These are phyloP conservation scores for Monotropa hypopitys DNA, from an alignment of 179 eudicot species.

Conservation along the genomic window DNA sequence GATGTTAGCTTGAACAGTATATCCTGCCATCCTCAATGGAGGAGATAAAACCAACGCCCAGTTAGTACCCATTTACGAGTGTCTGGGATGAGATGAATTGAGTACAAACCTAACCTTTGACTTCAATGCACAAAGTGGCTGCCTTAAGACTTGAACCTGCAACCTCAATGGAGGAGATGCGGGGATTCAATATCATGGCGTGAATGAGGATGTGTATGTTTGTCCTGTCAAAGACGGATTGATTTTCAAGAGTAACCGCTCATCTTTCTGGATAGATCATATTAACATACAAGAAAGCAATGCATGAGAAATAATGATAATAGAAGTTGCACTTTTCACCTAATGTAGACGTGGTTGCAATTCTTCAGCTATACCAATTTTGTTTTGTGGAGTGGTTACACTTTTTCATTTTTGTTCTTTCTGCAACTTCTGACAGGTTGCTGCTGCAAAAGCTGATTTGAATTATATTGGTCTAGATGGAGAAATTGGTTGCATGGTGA, in stretches of 20 bases:
- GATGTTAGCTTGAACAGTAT: background rate
- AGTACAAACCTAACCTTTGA: too few relatives aligned
- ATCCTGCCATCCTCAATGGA: too few relatives aligned
- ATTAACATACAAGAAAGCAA: background rate
- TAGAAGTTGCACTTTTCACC: background rate
- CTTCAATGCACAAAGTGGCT: too few relatives aligned
- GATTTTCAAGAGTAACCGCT: background rate
- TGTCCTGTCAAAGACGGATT: background rate
- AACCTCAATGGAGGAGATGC: background rate
- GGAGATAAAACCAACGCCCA: too few relatives aligned
- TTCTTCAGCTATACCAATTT: background rate
- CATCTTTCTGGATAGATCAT: background rate
- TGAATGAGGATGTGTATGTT: background rate
- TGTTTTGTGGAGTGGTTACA: background rate
- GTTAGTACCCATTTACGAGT: too few relatives aligned
- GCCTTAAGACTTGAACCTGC: too few relatives aligned
- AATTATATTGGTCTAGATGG: slow-evolving; percentile 97
- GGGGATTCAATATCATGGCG: background rate
- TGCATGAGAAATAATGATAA: background rate
- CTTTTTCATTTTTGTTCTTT: background rate
- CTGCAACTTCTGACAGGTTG: slow-evolving; percentile 40
- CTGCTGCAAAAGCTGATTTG: slow-evolving; percentile 91
- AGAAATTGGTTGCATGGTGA: slow-evolving; percentile 98
- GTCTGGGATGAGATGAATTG: too few relatives aligned
- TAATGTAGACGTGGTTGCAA: background rate